Percentiles rank a stretch among this genome's conserved stretches.
Conservation (phyloP, 2,329 filamentous ascomycete species). For the Alternaria ethzedia region DNA sequence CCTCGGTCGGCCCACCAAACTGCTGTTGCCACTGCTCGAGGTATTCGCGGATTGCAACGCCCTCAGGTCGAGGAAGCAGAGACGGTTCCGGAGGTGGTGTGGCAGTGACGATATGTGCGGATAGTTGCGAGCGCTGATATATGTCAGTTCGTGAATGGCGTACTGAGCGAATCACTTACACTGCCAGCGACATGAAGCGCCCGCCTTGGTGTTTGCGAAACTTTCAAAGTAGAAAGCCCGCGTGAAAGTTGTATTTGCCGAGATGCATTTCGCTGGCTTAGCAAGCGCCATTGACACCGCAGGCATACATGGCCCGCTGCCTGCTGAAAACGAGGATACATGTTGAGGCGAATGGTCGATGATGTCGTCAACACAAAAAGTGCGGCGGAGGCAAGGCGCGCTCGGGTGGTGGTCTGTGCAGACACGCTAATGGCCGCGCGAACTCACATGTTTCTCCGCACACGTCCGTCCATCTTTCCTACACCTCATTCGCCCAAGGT, state of each 20-base stretch:
- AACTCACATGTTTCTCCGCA: conserved; percentile 26
- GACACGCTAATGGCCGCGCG: conserved; percentile 17
- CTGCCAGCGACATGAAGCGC: conserved; percentile 27
- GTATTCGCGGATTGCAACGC: conserved; percentile 34
- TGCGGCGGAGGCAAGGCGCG: conserved; percentile 20
- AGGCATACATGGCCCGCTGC: conserved; percentile 26
- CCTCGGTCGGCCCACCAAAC: conserved; percentile 43
- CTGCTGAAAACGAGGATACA: conserved; percentile 25
- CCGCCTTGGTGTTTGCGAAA: conserved; percentile 19
- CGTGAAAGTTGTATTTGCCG: conserved; percentile 3
- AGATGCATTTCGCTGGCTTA: conserved; percentile 4
- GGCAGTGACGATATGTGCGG: conserved; percentile 5
- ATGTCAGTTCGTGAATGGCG: conserved; percentile 11
- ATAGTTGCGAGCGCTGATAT: conserved; percentile 21
- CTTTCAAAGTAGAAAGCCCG: conserved; percentile 13
- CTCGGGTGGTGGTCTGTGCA: conserved; percentile 18
- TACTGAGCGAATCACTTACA: conserved; percentile 18
- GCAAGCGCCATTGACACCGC: conserved; percentile 34
- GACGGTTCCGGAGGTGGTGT: conserved; percentile 17
- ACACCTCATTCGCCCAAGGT: conserved; percentile 21
- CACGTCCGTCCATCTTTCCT: conserved; percentile 13
- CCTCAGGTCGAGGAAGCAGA: conserved; percentile 17
- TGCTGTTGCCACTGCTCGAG: conserved; percentile 53
- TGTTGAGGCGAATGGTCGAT: conserved; percentile 8
- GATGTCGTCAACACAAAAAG: conserved; percentile 15